Conservation (phyloP, 1,284 basidiomycete species). For the Waitea zeae region DNA sequence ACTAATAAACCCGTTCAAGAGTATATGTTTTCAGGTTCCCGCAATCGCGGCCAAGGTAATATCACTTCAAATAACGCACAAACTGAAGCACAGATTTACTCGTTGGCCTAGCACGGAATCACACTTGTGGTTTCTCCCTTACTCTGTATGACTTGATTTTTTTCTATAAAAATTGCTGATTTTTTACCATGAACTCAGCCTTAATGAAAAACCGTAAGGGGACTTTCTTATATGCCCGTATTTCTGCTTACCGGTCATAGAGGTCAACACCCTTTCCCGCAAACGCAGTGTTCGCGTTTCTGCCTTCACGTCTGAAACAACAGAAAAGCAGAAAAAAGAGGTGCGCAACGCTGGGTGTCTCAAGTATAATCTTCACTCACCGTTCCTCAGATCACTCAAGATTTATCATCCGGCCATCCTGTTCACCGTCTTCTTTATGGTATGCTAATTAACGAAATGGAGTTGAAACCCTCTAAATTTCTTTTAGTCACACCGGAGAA, state of each 20-base stretch:
- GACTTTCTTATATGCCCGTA: not conserved
- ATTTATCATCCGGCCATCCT: constrained; percentile 45
- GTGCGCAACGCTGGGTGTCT: constrained; percentile 15
- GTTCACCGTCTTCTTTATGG: constrained; percentile 55
- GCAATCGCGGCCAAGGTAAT: constrained; percentile 48
- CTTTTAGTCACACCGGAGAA: constrained; percentile 58
- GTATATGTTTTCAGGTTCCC: constrained; percentile 78
- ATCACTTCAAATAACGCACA: constrained; percentile 1
- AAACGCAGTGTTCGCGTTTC: constrained; percentile 37
- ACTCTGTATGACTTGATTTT: constrained; percentile 35
- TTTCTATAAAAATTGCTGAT: not conserved
- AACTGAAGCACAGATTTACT: constrained; percentile 1
- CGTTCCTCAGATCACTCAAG: constrained; percentile 35
- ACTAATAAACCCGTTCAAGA: constrained; percentile 19
- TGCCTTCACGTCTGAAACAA: constrained; percentile 53
- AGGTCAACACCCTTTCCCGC: constrained; percentile 49
- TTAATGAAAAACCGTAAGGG: constrained; percentile 68
- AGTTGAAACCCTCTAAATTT: not conserved
- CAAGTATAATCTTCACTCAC: not conserved
- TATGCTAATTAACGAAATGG: constrained; percentile 17
- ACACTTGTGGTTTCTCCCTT: constrained; percentile 71
- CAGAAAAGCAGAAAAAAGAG: constrained; percentile 30
- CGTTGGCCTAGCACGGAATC: constrained; percentile 33
- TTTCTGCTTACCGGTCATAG: constrained; percentile 18
- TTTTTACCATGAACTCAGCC: constrained; percentile 23